Conservation (phyloP, 2,329 filamentous ascomycete genomes). For the Nothopassalora personata region DNA sequence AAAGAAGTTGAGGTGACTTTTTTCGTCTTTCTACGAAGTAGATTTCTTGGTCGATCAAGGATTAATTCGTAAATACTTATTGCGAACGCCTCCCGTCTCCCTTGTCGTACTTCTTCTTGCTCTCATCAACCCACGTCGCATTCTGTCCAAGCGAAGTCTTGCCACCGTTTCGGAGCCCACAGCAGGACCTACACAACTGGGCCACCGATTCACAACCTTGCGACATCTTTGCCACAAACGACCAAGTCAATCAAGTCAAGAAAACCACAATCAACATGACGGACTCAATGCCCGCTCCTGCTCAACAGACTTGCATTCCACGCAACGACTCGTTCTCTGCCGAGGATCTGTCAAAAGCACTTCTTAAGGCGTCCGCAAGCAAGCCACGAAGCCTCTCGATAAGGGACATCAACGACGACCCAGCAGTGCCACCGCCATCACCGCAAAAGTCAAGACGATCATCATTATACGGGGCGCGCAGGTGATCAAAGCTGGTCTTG, state of each 20-base stretch:
- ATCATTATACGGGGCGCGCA: conserved; percentile 24
- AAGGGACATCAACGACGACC: conserved; percentile 25
- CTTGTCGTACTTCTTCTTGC: neutral
- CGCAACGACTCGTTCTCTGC: conserved; percentile 35
- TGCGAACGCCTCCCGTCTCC: conserved; percentile 5
- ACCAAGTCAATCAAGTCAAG: conserved; percentile 5
- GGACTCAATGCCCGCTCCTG: conserved; percentile 30
- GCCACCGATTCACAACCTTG: neutral
- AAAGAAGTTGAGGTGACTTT: neutral
- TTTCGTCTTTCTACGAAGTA: neutral
- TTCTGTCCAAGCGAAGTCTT: neutral
- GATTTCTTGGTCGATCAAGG: conserved; percentile 6
- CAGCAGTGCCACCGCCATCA: conserved; percentile 30
- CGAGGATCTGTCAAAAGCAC: conserved; percentile 31
- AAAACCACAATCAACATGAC: conserved; percentile 25
- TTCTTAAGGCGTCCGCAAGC: conserved; percentile 27
- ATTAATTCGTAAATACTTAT: conserved; percentile 9
- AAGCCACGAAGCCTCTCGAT: conserved; percentile 31
- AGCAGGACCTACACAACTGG: neutral
- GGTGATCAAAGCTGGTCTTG: conserved; percentile 20
- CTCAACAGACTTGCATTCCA: conserved; percentile 21
- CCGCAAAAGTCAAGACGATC: conserved; percentile 27
- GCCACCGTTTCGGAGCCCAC: neutral
- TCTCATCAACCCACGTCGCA: neutral
- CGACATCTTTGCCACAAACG: neutral